Evolutionary conservation across 163 green algal species (phyloP), one percentile per base, ranked within the genome.

Genomic region (Coccomyxa subellipsoidea): DNA sequence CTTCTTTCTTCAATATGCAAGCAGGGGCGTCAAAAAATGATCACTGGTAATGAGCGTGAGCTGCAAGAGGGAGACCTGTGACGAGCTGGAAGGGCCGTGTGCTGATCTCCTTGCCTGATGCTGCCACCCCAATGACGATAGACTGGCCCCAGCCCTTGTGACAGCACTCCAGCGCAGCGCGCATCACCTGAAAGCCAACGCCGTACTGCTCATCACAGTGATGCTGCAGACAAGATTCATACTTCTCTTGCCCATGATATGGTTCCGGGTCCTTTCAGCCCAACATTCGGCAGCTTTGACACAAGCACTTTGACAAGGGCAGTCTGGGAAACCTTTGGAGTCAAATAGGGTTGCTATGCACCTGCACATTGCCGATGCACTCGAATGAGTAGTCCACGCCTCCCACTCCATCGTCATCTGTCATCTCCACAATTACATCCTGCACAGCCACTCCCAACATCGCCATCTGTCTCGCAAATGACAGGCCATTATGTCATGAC

Each of bases 71-170:
- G n/a, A n/a, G n/a, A 85, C 85, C 97, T 8, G 97, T 99, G 32
- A 99, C 96, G 21, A 99, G 90, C 90, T 99, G 96, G 92, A 99
- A 99, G 38, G 97, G 97, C 0, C 97, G 89, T 15, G 97, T 99
- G 78, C 87, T 83, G 66, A 99, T 96, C 92, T 99, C 96, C 90
- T 98, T 91, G 23, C 96, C 96, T 32, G 94, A 82, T 8, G 88
- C 95, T 32, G 97, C 97, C 77, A 99, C 97, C 1, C 97, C 96
- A 76, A 99, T 97, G 59, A 99, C 92, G 2, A 98, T 89, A 0
- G 86, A 95, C 85, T 95, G 84, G 35, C 97, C 97, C 96, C 97
- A 99, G 40, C 93, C 93, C 81, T 85, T 94, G 88, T 99, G 95
- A 1, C 91, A 92, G 82, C 91, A 95, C 89, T 99, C 96, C 53